Base-by-base conservation (phyloP, 2,329 filamentous ascomycete genomes). In the Colletotrichum gigasporum region DNA sequence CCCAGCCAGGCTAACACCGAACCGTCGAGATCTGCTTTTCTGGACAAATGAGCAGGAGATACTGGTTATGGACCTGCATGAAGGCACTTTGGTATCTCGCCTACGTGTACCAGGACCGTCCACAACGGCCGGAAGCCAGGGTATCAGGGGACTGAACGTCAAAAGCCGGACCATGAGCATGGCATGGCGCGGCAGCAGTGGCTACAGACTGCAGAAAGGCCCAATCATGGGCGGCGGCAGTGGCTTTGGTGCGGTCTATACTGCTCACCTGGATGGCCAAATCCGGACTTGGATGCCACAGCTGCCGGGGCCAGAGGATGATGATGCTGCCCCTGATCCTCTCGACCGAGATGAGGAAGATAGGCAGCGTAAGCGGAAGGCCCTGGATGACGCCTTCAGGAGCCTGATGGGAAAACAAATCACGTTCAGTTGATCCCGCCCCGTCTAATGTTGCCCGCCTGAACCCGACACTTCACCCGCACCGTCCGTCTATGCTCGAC, bases 21-120 rank as follows among this genome's bases (percentile, higher is more conserved):
- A 84, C 0, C 83, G 84, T 0, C 83, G 86, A 34, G 90, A 94
- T 65, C 77, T 92, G 3, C 79, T 97, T 0, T 88, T 96, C 70
- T 97, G 92, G 83, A 90, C 94, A 0, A 97, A 96, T 65, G 89
- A 90, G 64, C 85, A 87, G 32, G 90, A 97, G 76, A 90, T 98
- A 3, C 81, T 97, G 34, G 84, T 91, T 48, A 91, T 96, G 67
- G 90, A 95, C 69, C 79, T 97, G 44, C 91, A 93, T 61, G 87
- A 95, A 62, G 95, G 94, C 1, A 86, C 82, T 14, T 78, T 95
- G 26, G 74, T 96, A 34, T 90, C 90, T 41, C 87, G 90, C 11
- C 81, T 97, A 11, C 86, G 89, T 44, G 88, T 90, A 6, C 88
- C 88, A 2, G 89, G 84, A 4, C 87, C 82, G 63, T 76, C 79